Evolutionary conservation across 2,329 filamentous ascomycete genomes (phyloP), one percentile per base, ranked within the genome.

Genomic region (Scedosporium boydii): DNA sequence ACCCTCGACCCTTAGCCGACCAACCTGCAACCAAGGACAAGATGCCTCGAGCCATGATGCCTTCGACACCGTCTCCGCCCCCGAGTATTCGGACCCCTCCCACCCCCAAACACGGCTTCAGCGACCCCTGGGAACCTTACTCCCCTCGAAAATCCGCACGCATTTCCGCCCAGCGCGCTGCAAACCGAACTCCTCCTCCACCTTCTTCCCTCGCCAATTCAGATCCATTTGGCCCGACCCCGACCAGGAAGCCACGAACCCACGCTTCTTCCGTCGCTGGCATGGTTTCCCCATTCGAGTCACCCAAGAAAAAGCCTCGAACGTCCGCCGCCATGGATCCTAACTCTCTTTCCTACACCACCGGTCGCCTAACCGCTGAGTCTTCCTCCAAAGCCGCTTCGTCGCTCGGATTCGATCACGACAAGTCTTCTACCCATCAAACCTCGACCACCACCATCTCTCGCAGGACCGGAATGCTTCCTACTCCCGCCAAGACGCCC

Each of bases 401-500:
- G 14, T 72, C 75, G n/a, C 72, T 78, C 4, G 76, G 75, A 44
- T 68, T 75, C 21, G 67, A 70, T 56, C 29, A 34, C 34, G 34
- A 38, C 34, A 72, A 70, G 27, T 51, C 34, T 66, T 67, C 64
- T 34, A 65, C 66, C 41, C 64, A 64, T 55, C 72, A 73, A 62
- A 65, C 68, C 42, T 69, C 72, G 48, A 61, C 65, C 53, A 64
- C 67, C 27, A 66, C 73, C 57, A 58, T 73, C 58, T 69, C 75
- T 18, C 74, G 74, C 62, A 68, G 71, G 62, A 68, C 73, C 62
- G 80, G 78, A 65, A 88, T 90, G 82, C 82, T 93, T 56, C 89
- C 88, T 16, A 93, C 90, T 3, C 90, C 90, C 2, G 83, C 86
- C 66, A 93, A 93, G 77, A 93, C 90, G 3, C 90, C 86, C 3